Conservation (phyloP, 139 green algal species). For the Marvania coccoides region DNA sequence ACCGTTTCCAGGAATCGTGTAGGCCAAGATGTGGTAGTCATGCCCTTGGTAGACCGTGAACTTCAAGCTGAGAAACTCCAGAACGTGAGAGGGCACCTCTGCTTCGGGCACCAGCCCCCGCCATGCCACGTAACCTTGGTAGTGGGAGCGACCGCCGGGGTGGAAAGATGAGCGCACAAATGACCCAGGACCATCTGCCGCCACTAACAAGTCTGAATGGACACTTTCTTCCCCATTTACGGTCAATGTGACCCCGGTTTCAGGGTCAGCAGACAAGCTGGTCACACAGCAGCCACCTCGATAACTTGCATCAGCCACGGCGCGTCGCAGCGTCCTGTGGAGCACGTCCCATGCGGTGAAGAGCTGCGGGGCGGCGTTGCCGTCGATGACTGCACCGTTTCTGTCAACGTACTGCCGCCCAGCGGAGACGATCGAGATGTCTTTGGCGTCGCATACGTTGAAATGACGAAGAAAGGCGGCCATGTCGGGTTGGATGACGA, state of each 20-base stretch:
- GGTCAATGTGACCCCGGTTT: not conserved
- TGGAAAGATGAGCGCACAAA: not conserved
- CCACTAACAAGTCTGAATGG: not conserved
- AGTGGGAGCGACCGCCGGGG: not conserved
- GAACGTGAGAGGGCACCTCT: too few relatives aligned
- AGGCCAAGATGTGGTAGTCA: not conserved
- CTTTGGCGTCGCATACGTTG: not conserved
- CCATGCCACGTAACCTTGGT: not conserved
- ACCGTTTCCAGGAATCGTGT: not conserved
- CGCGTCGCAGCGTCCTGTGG: not conserved
- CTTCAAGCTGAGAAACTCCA: not conserved
- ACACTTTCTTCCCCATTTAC: too few relatives aligned
- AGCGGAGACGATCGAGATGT: not conserved
- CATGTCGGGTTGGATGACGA: not conserved
- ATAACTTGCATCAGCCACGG: not conserved
- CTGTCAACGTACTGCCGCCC: not conserved
- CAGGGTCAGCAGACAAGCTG: too few relatives aligned
- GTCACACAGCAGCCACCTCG: not conserved
- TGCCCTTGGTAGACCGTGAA: conserved; percentile 1
- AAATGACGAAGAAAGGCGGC: not conserved
- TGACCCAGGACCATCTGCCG: not conserved
- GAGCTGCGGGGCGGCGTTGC: not conserved
- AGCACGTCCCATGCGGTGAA: not conserved
- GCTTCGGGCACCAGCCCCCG: not conserved
- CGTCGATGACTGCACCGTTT: not conserved